Base-by-base conservation (phyloP, 805 yeast genomes). In the Ogataea angusta region DNA sequence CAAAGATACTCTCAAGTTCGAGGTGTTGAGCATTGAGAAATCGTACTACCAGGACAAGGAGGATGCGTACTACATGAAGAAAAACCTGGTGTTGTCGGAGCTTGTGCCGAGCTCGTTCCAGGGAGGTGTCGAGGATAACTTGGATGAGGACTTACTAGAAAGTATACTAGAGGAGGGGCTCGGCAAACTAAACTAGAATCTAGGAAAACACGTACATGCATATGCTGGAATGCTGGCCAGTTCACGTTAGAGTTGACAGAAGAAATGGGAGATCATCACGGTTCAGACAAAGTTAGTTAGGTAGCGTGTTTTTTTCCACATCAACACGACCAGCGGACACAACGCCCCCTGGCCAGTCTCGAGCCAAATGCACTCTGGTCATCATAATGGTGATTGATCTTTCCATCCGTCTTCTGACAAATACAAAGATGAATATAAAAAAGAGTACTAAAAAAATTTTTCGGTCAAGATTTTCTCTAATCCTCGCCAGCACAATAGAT, bases 291-390 rank as follows among this genome's bases (percentile, higher is more conserved):
- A 70, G 68, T 67, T 68, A 70, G 64, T 78, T 75, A 89, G 96
- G 96, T 89, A 89, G 96, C 96, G 82, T 76, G 95, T 80, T 73
- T 86, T 85, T 86, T 86, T 89, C 96, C 96, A 89, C 96, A 89
- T 75, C 90, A 89, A 85, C 89, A 73, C 66, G 72, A 34, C 31
- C 48, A 42, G 44, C 50, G 42, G 46, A 53, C 65, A 54, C 52
- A 50, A 59, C 64, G 64, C 46, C 52, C 46, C 44, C 44, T 47
- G 53, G 45, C 46, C 74, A 47, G 85, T 85, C 96, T 88, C 95
- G 96, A 89, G 96, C 96, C 96, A 89, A 89, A 89, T 89, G 96
- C 96, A 87, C 95, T 89, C 96, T 69, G 69, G 82, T 86, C 95
- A 86, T 86, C 95, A 86, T 78, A 47, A 64, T 36, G 29, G 36